Percentiles rank a stretch among this genome's conserved stretches.
Conservation (phyloP, 2,329 filamentous ascomycete genomes). For the Fusarium sp. region DNA sequence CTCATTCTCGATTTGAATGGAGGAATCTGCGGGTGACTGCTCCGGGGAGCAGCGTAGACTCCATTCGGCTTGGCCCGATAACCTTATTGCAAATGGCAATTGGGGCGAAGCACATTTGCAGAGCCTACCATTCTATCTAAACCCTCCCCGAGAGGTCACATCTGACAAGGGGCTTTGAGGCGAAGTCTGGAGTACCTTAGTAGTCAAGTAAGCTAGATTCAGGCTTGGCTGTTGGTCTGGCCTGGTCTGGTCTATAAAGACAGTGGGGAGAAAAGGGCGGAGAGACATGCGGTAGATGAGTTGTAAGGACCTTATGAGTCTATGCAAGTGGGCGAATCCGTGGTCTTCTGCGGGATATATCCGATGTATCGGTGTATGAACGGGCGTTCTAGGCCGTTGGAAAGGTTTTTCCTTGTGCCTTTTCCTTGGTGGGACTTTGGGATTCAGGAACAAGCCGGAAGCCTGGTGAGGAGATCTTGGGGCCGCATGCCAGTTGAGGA, state of each 20-base stretch:
- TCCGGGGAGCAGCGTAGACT: conserved; percentile 18
- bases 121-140: conserved; percentile 14
- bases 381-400: conserved; percentile 17
- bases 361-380: conserved; percentile 20
- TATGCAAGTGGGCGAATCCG: conserved; percentile 23
- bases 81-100: conserved; percentile 41
- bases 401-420: conserved; percentile 15
- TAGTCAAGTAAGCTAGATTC: conserved; percentile 6
- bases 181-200: conserved; percentile 14
- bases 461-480: conserved; percentile 7
- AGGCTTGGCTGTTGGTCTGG: conserved; percentile 21
- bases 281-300: not conserved
- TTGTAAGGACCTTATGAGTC: not conserved
- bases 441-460: conserved; percentile 22
- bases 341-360: conserved; percentile 23
- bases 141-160: conserved; percentile 3
- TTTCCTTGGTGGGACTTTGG: conserved; percentile 11
- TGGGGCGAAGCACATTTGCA: conserved; percentile 28
- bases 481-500: conserved; percentile 9
- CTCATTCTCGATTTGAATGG: conserved; percentile 12
- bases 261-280: conserved; percentile 4
- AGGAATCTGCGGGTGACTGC: conserved; percentile 20
- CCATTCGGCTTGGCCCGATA: conserved; percentile 36
- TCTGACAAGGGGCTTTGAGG: conserved; percentile 11
- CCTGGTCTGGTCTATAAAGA: not conserved